Conservation (phyloP, 2,329 filamentous ascomycete species). For the Fusarium avenaceum region DNA sequence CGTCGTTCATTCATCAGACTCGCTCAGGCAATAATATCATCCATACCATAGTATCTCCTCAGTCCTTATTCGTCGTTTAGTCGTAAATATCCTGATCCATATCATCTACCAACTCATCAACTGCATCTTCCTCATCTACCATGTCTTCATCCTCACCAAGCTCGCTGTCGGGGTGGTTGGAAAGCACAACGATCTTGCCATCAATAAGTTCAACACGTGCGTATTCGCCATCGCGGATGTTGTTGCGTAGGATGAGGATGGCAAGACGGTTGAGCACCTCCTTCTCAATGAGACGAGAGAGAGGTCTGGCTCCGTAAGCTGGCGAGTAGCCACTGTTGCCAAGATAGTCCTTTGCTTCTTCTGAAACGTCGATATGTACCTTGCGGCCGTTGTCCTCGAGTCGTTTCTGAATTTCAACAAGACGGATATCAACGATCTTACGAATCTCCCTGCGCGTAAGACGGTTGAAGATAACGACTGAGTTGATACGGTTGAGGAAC, state of each 20-base stretch:
- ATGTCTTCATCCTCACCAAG: constrained; percentile 76
- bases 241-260: constrained; percentile 88
- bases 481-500: constrained; percentile 98
- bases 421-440: constrained; percentile 92
- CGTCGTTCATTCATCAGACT: constrained; percentile 38
- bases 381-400: constrained; percentile 88
- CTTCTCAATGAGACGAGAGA: constrained; percentile 93
- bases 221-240: constrained; percentile 85
- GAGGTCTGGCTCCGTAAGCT: constrained; percentile 90
- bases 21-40: constrained; percentile 11
- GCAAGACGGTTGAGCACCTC: constrained; percentile 95
- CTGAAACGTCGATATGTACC: constrained; percentile 83
- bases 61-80: constrained; percentile 43
- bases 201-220: constrained; percentile 84
- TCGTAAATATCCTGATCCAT: constrained; percentile 72
- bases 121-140: constrained; percentile 79
- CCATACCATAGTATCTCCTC: constrained; percentile 17
- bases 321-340: constrained; percentile 93
- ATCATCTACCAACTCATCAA: constrained; percentile 75
- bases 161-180: constrained; percentile 81
- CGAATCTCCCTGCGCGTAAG: constrained; percentile 91
- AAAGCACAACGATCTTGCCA: constrained; percentile 82
- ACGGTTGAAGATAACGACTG: constrained; percentile 97
- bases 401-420: constrained; percentile 90
- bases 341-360: constrained; percentile 92